Evolutionary conservation across 2,329 filamentous ascomycete species (phyloP).

Genomic region (Colletotrichum chlorophyti): DNA sequence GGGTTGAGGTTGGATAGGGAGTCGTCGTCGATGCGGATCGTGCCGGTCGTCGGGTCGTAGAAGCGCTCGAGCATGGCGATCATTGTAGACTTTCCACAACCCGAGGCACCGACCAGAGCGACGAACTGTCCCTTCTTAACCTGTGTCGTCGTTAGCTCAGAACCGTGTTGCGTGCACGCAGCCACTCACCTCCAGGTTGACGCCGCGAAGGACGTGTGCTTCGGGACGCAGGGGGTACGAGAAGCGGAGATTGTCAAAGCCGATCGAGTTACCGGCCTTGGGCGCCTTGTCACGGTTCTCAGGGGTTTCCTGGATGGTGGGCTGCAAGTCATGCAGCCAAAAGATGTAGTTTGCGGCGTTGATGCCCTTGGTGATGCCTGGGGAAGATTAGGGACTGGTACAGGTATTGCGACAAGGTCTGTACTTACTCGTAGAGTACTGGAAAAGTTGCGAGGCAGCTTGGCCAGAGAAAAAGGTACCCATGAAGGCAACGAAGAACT

Average conservation of each 20-base stretch:
- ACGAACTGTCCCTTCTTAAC: slow-evolving; percentile 56
- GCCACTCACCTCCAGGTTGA: slow-evolving; percentile 44
- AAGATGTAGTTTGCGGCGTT: slow-evolving; percentile 58
- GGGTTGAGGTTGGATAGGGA: slow-evolving; percentile 50
- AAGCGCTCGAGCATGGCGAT: slow-evolving; percentile 58
- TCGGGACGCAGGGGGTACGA: slow-evolving; percentile 62
- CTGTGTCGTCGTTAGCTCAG: slow-evolving; percentile 26
- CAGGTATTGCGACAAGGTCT: neutral
- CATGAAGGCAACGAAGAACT: slow-evolving; percentile 59
- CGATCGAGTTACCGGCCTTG: slow-evolving; percentile 44
- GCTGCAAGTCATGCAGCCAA: slow-evolving; percentile 51
- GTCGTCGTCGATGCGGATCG: slow-evolving; percentile 52
- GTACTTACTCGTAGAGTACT: slow-evolving; percentile 52
- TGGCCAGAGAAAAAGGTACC: slow-evolving; percentile 55
- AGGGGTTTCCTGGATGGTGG: slow-evolving; percentile 48
- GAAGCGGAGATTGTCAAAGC: slow-evolving; percentile 65
- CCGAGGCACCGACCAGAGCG: slow-evolving; percentile 62
- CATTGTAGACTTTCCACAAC: slow-evolving; percentile 68
- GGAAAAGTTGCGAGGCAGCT: slow-evolving; percentile 47
- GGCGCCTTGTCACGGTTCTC: slow-evolving; percentile 47
- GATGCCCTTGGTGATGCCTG: slow-evolving; percentile 56
- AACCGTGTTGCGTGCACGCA: neutral
- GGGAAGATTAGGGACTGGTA: slow-evolving; percentile 8
- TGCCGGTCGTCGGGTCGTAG: slow-evolving; percentile 51
- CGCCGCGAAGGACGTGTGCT: slow-evolving; percentile 47